Evolutionary conservation across 2,329 filamentous ascomycete genomes (phyloP).

Genomic region (Botryotinia narcissicola): DNA sequence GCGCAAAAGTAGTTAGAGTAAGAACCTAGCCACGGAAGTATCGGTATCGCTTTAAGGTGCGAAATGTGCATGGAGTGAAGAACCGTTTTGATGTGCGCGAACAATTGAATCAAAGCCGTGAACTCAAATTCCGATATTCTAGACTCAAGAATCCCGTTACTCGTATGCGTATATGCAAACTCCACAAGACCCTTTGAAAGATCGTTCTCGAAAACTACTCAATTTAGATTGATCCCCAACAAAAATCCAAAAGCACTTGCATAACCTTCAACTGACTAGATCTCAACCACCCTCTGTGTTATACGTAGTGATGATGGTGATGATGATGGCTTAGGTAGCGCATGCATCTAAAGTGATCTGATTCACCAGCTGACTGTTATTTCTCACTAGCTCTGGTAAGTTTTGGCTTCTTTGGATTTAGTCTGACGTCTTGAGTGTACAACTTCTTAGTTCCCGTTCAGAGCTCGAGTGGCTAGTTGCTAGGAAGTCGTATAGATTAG

Average conservation of each 20-base stretch:
- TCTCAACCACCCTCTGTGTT: background rate
- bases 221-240: background rate
- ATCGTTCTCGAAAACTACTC: background rate
- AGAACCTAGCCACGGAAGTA: background rate
- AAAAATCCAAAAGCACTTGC: background rate
- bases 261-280: background rate
- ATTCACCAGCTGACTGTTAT: constrained; percentile 3
- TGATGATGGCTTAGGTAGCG: constrained; percentile 4
- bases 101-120: background rate
- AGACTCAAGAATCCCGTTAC: background rate
- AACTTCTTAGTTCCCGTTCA: background rate
- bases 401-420: background rate
- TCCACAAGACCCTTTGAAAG: background rate
- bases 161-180: background rate
- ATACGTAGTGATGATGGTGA: constrained; percentile 4
- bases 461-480: background rate
- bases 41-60: background rate
- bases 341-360: constrained; percentile 2
- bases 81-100: background rate
- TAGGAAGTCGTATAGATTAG: constrained; percentile 2
- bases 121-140: background rate
- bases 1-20: background rate
- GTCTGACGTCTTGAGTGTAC: background rate
- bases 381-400: background rate
- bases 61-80: background rate